Percentiles rank a stretch among this genome's conserved stretches.
Evolutionary conservation across 768 basidiomycete genomes (phyloP).

Genomic region (Flagelloscypha sp.): DNA sequence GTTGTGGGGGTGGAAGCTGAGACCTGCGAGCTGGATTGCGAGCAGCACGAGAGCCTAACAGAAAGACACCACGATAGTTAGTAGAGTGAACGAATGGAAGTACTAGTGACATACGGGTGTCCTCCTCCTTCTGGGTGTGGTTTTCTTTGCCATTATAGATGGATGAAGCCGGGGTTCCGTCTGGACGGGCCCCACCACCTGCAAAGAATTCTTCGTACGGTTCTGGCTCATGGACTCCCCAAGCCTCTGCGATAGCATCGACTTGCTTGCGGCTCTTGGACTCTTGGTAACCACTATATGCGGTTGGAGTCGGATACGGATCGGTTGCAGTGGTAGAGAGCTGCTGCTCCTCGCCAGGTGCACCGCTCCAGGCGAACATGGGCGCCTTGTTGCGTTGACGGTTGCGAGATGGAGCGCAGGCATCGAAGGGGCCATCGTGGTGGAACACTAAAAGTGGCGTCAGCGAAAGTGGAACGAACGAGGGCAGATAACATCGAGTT

Average conservation of each 20-base stretch:
- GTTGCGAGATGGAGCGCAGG: slow-evolving; percentile 86
- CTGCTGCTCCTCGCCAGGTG: slow-evolving; percentile 32
- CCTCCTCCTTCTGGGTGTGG: slow-evolving; percentile 25
- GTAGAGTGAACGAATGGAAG: no score
- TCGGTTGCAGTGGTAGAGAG: slow-evolving; percentile 27
- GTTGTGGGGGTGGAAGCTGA: slow-evolving; percentile 69
- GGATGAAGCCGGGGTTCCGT: slow-evolving; percentile 56
- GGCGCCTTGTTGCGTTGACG: slow-evolving; percentile 71
- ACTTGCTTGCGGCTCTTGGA: slow-evolving; percentile 85
- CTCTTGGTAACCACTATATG: slow-evolving; percentile 44
- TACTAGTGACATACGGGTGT: no score
- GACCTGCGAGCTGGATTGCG: slow-evolving; percentile 48
- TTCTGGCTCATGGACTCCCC: slow-evolving; percentile 90
- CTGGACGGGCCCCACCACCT: slow-evolving; percentile 52
- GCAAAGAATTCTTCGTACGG: slow-evolving; percentile 87
- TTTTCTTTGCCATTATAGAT: slow-evolving; percentile 61
- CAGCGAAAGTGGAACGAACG: slow-evolving; percentile 11
- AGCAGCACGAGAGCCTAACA: slow-evolving; percentile 29
- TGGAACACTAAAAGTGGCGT: slow-evolving; percentile 60
- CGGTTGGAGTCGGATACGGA: slow-evolving; percentile 47
- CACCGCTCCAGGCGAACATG: slow-evolving; percentile 65
- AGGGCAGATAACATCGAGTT: slow-evolving; percentile 5
- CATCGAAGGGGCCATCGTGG: slow-evolving; percentile 89
- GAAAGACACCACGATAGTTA: no score
- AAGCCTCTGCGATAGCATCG: slow-evolving; percentile 84